Evolutionary conservation across 306 rosid genomes (phyloP).

Genomic region (Medicago arabica): DNA sequence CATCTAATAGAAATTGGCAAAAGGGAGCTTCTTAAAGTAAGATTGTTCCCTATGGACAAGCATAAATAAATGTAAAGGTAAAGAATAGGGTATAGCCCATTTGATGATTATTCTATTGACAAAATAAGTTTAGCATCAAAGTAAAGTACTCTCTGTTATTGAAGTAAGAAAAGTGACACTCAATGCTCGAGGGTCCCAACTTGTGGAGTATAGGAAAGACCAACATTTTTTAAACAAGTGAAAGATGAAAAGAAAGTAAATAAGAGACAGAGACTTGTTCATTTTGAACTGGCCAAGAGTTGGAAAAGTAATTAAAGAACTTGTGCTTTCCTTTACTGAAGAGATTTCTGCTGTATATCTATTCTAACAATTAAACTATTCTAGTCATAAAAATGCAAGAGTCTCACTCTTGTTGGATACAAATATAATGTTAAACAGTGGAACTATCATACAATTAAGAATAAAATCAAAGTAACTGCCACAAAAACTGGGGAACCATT

Average conservation of each 20-base stretch:
- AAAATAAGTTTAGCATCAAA: too few species aligned
- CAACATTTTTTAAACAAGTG: neutral
- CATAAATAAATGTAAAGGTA: neutral
- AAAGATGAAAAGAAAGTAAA: neutral
- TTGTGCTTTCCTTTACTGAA: slow-evolving; percentile 5
- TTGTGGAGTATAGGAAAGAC: neutral
- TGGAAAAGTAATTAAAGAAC: slow-evolving; percentile 8
- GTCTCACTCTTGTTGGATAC: neutral
- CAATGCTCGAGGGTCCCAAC: neutral
- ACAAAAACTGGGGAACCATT: slow-evolving; percentile 3
- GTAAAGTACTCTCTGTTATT: slow-evolving; percentile 1
- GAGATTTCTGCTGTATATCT: slow-evolving; percentile 26
- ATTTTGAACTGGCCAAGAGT: slow-evolving; percentile 13
- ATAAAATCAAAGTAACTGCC: slow-evolving; percentile 4
- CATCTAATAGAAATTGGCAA: neutral
- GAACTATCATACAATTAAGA: slow-evolving; percentile 18
- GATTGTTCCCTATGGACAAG: neutral
- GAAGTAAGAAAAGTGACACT: slow-evolving; percentile 16
- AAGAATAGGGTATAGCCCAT: neutral
- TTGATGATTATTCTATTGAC: too few species aligned
- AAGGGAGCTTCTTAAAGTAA: slow-evolving; percentile 3
- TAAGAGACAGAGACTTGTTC: neutral
- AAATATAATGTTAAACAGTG: neutral
- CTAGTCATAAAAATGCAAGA: neutral
- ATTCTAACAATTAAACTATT: slow-evolving; percentile 29